phyloP scores from a whole-genome alignment of 2,329 filamentous ascomycete species.

The Colletotrichum tanaceti region DNA sequence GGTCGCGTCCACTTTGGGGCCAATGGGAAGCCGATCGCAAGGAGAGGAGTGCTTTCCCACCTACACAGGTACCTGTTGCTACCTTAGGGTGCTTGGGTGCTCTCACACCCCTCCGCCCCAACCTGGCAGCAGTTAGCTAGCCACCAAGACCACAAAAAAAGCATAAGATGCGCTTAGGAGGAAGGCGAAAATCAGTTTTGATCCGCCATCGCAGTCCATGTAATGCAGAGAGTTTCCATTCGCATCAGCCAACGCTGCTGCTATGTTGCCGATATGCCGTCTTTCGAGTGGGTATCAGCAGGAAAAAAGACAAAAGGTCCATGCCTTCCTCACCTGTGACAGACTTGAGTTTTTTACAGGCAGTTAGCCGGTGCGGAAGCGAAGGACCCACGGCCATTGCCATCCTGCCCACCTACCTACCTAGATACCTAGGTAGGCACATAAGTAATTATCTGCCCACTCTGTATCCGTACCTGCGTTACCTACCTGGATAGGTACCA shows the following conservation, averaged over 20 bases:
- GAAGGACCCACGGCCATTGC: constrained; percentile 14
- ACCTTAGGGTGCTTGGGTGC: too few species aligned
- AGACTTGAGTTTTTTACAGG: background rate
- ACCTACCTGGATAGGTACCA: too few species aligned
- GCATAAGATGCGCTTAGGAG: too few species aligned
- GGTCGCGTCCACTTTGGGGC: constrained; percentile 6
- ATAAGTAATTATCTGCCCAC: too few species aligned
- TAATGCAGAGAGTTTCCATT: too few species aligned
- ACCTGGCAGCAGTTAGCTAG: too few species aligned
- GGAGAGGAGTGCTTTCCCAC: background rate
- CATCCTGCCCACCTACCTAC: too few species aligned
- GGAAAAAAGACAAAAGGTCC: background rate
- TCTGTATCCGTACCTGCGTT: too few species aligned
- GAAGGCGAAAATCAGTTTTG: background rate
- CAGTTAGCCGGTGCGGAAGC: constrained; percentile 4
- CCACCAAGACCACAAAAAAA: too few species aligned
- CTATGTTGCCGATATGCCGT: constrained; percentile 5
- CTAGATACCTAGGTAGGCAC: too few species aligned
- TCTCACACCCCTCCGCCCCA: too few species aligned
- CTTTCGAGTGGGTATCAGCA: background rate
- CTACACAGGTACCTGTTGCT: too few species aligned
- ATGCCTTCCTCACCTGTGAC: background rate
- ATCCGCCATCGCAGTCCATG: constrained; percentile 16
- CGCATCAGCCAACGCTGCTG: background rate
- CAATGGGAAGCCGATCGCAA: constrained; percentile 34